Evolutionary conservation across 2,329 filamentous ascomycete species (phyloP).

Genomic region (Stenocarpella maydis): DNA sequence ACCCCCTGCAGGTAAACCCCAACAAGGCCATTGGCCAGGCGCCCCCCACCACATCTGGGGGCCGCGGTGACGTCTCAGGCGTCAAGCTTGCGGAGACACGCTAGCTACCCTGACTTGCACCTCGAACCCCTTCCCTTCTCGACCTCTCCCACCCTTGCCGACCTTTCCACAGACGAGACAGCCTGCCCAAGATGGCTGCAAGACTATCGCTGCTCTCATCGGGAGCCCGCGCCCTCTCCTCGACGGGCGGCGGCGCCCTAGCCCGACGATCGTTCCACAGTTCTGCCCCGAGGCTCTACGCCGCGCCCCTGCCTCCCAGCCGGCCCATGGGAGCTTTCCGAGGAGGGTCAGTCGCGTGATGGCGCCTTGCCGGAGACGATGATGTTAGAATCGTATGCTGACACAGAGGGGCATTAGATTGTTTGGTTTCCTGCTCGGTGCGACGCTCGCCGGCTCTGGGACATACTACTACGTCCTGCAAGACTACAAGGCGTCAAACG

Average conservation of each 20-base stretch:
- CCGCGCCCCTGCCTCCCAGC: slow-evolving; percentile 59
- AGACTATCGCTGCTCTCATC: slow-evolving; percentile 55
- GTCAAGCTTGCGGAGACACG: too few species aligned
- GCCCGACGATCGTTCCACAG: slow-evolving; percentile 58
- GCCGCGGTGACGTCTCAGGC: slow-evolving; percentile 29
- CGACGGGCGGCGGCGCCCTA: slow-evolving; percentile 42
- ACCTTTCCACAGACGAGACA: slow-evolving; percentile 16
- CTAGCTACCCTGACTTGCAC: too few species aligned
- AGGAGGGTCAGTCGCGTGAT: slow-evolving; percentile 59
- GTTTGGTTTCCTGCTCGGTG: slow-evolving; percentile 90
- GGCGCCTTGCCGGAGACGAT: background rate
- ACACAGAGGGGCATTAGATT: slow-evolving; percentile 62
- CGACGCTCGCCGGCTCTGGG: slow-evolving; percentile 77
- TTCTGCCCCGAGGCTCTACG: slow-evolving; percentile 54
- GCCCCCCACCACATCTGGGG: slow-evolving; percentile 1
- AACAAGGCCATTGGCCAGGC: slow-evolving; percentile 27
- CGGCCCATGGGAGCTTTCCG: slow-evolving; percentile 69
- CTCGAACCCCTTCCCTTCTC: too few species aligned
- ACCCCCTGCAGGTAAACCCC: background rate
- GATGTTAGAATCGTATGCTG: background rate
- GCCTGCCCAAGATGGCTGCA: slow-evolving; percentile 53
- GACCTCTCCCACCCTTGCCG: background rate
- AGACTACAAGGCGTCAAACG: slow-evolving; percentile 93
- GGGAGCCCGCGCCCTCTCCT: slow-evolving; percentile 48
- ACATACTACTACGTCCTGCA: slow-evolving; percentile 94